Conservation (phyloP, 257 asterid species). For the Forsythia suspensa region DNA sequence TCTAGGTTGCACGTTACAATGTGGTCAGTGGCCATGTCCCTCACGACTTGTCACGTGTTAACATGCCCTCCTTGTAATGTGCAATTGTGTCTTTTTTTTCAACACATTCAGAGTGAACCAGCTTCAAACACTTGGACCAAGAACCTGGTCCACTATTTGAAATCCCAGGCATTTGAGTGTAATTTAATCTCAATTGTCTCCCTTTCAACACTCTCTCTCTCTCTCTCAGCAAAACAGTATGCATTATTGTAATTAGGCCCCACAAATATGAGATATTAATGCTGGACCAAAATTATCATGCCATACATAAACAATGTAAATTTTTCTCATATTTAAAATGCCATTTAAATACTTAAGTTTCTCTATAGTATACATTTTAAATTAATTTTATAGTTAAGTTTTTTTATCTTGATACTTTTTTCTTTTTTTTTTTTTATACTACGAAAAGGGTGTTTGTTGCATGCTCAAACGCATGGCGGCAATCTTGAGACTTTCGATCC, state of each 20-base stretch:
- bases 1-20: constrained; percentile 13
- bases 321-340: no score
- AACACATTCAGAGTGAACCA: constrained; percentile 24
- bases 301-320: no score
- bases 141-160: constrained; percentile 38
- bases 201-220: constrained; percentile 10
- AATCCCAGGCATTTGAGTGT: constrained; percentile 24
- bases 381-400: no score
- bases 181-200: constrained; percentile 39
- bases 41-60: constrained; percentile 41
- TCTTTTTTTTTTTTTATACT: no score
- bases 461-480: no score
- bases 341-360: no score
- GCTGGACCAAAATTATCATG: no score
- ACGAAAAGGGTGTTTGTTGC: no score
- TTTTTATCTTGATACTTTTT: no score
- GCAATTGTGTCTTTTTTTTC: constrained; percentile 29
- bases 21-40: constrained; percentile 24
- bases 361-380: no score
- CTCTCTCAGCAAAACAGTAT: constrained; percentile 1
- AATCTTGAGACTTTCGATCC: no score
- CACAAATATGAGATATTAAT: neutral
- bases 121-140: constrained; percentile 31
- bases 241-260: constrained; percentile 16
- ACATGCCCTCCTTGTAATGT: constrained; percentile 32